These are phyloP conservation scores for Pleurozium schreberi DNA, from an alignment of 225 moss, liverwort and hornwort genomes.

Conservation along the genomic window DNA sequence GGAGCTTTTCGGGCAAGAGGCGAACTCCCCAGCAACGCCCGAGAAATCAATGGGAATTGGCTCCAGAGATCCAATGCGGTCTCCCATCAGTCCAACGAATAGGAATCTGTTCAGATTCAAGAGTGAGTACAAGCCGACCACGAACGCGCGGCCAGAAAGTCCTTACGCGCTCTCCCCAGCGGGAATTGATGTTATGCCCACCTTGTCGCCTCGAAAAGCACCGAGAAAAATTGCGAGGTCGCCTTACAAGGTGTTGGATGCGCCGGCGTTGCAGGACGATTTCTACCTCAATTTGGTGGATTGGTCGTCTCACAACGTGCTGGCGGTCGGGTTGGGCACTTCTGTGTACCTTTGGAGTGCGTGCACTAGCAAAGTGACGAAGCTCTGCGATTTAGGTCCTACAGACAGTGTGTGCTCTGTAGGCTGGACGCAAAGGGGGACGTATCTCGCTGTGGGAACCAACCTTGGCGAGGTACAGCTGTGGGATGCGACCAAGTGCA, in stretches of 20 bases:
- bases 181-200: slow-evolving; percentile 46
- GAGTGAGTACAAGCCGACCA: slow-evolving; percentile 47
- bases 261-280: slow-evolving; percentile 99
- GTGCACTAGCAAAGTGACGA: slow-evolving; percentile 94
- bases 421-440: slow-evolving; percentile 92
- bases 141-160: slow-evolving; percentile 43
- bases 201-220: slow-evolving; percentile 71
- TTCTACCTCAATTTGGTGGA: slow-evolving; percentile 97
- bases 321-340: slow-evolving; percentile 90
- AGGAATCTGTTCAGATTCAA: slow-evolving; percentile 88
- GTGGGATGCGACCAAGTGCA: slow-evolving; percentile 89
- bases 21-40: slow-evolving; percentile 70
- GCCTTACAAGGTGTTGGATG: slow-evolving; percentile 95
- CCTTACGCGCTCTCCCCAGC: slow-evolving; percentile 49
- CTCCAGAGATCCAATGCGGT: slow-evolving; percentile 54
- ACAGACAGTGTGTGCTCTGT: slow-evolving; percentile 87
- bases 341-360: slow-evolving; percentile 99
- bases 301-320: slow-evolving; percentile 96
- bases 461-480: slow-evolving; percentile 95
- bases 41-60: slow-evolving; percentile 61
- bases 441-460: slow-evolving; percentile 91
- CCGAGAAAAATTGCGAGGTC: slow-evolving; percentile 95
- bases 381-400: slow-evolving; percentile 84
- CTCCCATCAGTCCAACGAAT: slow-evolving; percentile 66
- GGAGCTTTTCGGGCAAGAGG: slow-evolving; percentile 80